phyloP scores from a whole-genome alignment of 2,329 filamentous ascomycete species.

The Mycogone perniciosa region DNA sequence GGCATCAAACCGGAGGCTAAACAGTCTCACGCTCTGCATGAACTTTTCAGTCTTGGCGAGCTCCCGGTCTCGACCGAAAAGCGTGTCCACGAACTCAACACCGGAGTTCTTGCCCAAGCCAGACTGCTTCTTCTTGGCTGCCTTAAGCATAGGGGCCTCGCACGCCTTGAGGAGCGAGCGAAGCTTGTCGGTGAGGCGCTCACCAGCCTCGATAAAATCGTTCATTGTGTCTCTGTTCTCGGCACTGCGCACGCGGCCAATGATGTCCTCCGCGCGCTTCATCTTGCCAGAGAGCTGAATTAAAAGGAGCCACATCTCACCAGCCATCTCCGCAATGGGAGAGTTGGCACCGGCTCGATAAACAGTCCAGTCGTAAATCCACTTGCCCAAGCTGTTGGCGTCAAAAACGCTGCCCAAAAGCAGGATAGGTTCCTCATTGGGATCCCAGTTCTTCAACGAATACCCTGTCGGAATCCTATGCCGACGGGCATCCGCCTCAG shows the following conservation, averaged over 20 bases:
- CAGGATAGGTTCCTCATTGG: constrained; percentile 86
- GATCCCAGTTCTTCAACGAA: constrained; percentile 98
- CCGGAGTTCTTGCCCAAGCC: constrained; percentile 84
- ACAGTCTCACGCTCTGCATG: constrained; percentile 81
- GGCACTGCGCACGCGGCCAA: constrained; percentile 62
- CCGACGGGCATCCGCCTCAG: constrained; percentile 52
- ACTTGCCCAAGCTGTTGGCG: constrained; percentile 94
- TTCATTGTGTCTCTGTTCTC: constrained; percentile 77
- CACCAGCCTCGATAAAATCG: constrained; percentile 84
- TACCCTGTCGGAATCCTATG: constrained; percentile 83
- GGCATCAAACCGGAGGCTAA: constrained; percentile 90
- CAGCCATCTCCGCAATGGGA: constrained; percentile 83
- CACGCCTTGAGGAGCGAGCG: constrained; percentile 83
- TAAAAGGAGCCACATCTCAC: constrained; percentile 89
- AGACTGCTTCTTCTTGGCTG: constrained; percentile 63
- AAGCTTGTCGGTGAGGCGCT: constrained; percentile 79
- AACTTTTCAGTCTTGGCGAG: constrained; percentile 85
- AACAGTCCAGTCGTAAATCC: constrained; percentile 99
- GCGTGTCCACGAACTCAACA: constrained; percentile 89
- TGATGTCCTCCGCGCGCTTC: constrained; percentile 77
- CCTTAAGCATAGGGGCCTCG: constrained; percentile 92
- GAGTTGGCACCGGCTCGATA: constrained; percentile 77
- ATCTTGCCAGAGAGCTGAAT: constrained; percentile 93
- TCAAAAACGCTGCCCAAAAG: constrained; percentile 94
- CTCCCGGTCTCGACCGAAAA: constrained; percentile 88